Evolutionary conservation across 2,329 filamentous ascomycete species (phyloP).

Genomic region (Endothia cerciana): DNA sequence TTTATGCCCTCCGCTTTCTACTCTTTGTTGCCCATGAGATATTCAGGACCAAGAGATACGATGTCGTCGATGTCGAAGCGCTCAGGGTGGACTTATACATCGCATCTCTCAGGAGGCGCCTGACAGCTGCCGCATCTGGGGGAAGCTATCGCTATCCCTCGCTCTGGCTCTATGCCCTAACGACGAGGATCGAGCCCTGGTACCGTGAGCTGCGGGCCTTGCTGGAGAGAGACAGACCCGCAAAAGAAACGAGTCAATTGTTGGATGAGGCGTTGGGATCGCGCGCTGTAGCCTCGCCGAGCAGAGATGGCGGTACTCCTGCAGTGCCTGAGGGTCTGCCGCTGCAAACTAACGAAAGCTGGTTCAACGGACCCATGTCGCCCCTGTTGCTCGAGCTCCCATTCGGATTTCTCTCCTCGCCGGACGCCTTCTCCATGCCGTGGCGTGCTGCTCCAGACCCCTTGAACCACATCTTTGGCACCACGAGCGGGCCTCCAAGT

Average conservation of each 20-base stretch:
- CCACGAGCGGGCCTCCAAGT: neutral
- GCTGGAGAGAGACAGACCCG: constrained; percentile 16
- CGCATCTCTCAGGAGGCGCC: constrained; percentile 11
- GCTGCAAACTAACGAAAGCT: neutral
- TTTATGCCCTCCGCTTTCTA: constrained; percentile 27
- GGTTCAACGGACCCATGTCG: neutral
- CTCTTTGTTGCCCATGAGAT: constrained; percentile 22
- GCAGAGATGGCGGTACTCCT: neutral
- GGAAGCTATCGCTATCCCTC: constrained; percentile 22
- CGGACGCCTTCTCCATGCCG: neutral
- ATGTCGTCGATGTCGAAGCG: constrained; percentile 18
- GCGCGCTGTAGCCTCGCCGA: neutral
- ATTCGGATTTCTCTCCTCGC: constrained; percentile 16
- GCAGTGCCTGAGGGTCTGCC: neutral
- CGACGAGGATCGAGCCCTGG: constrained; percentile 25
- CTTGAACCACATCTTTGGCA: neutral
- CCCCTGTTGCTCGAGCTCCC: neutral
- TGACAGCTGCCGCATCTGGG: constrained; percentile 5
- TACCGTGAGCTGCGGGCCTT: constrained; percentile 13
- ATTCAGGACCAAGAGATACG: constrained; percentile 18
- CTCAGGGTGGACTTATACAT: constrained; percentile 22
- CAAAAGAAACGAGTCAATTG: neutral
- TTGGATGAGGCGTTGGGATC: neutral
- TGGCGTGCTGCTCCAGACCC: neutral
- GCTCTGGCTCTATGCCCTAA: constrained; percentile 25